A percentile compares a stretch with the other conserved stretches of the same genome.
phyloP scores from a whole-genome alignment of 345 rosid genomes.

The Barbarea vulgaris region DNA sequence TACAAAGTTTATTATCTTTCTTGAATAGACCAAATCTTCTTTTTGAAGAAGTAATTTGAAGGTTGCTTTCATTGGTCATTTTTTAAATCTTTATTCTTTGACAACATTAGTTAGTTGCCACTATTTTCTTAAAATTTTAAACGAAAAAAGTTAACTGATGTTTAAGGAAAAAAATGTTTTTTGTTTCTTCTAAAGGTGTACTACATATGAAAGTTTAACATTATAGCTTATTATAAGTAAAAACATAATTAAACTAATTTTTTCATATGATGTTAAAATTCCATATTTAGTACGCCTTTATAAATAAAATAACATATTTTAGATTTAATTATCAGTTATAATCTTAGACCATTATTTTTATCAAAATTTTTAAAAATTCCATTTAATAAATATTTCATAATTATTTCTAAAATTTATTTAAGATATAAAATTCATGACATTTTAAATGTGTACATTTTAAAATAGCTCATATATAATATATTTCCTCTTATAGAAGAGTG shows the following conservation, averaged over 20 bases:
- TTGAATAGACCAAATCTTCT: conserved; percentile 27
- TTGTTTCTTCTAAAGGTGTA: not conserved
- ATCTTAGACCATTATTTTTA: not conserved
- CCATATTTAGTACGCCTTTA: too few relatives aligned
- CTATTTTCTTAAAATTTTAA: conserved; percentile 3
- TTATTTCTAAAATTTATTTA: too few relatives aligned
- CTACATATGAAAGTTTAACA: not conserved
- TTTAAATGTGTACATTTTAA: too few relatives aligned
- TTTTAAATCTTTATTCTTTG: not conserved
- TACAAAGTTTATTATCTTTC: conserved; percentile 30
- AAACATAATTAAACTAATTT: too few relatives aligned
- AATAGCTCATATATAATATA: too few relatives aligned
- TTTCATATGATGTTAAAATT: too few relatives aligned
- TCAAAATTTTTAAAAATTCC: not conserved
- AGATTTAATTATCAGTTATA: too few relatives aligned
- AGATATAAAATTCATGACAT: not conserved
- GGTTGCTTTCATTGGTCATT: not conserved
- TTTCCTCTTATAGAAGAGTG: too few relatives aligned
- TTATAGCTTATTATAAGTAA: not conserved
- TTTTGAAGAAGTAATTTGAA: conserved; percentile 33
- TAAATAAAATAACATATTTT: too few relatives aligned
- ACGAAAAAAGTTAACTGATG: not conserved
- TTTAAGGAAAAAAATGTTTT: not conserved
- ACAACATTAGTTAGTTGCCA: conserved; percentile 27
- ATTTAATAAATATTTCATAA: too few relatives aligned